These are phyloP conservation scores for Saccharomycodes ludwigii DNA, from an alignment of 805 yeast genomes.

Conservation along the genomic window DNA sequence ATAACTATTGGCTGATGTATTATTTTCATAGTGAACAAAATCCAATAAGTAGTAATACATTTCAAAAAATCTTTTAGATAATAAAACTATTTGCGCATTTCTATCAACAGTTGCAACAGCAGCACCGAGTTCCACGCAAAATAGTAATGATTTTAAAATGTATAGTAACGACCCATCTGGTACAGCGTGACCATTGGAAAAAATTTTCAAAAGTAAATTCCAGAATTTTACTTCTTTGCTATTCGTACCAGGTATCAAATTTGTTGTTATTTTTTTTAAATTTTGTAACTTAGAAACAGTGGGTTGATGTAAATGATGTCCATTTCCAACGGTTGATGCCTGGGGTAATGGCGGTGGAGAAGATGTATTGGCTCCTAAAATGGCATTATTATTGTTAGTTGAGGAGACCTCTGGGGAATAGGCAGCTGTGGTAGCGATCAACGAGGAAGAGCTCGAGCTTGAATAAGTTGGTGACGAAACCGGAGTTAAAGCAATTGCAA, in stretches of 20 bases:
- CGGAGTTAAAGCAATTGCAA: too few species aligned
- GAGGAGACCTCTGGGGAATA: too few species aligned
- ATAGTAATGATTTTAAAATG: slow-evolving; percentile 1
- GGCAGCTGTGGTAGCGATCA: slow-evolving; percentile 2
- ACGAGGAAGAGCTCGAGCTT: not conserved
- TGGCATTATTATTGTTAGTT: too few species aligned
- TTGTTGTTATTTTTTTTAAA: slow-evolving; percentile 3
- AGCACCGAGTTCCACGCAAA: not conserved
- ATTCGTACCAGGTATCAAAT: not conserved
- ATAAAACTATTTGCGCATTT: slow-evolving; percentile 1
- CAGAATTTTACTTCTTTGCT: slow-evolving; percentile 6
- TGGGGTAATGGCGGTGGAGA: too few species aligned
- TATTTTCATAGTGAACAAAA: too few species aligned
- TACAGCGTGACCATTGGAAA: not conserved
- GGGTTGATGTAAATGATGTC: too few species aligned
- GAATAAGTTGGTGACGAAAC: not conserved
- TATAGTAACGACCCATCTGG: slow-evolving; percentile 4
- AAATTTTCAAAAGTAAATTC: slow-evolving; percentile 3
- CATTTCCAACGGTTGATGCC: too few species aligned
- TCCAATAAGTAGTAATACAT: too few species aligned
- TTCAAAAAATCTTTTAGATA: slow-evolving; percentile 5
- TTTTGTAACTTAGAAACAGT: too few species aligned
- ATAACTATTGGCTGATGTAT: slow-evolving; percentile 5
- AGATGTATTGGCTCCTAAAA: too few species aligned
- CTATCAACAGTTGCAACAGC: not conserved